These are phyloP conservation scores for Arabidopsis thaliana DNA, from an alignment of 345 rosid genomes.

Conservation along the genomic window TAIR10.1 NC_003070.9:16978501-16979000, in stretches of 20 bases:
- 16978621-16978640: conserved; percentile 46
- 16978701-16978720: conserved; percentile 50
- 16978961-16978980: not conserved
- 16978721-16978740: conserved; percentile 48
- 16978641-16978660: conserved; percentile 66
- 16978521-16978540: conserved; percentile 51
- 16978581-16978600: conserved; percentile 52
- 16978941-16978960: conserved; percentile 11
- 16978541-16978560: conserved; percentile 56
- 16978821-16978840: conserved; percentile 40
- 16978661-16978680: conserved; percentile 57
- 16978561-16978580: conserved; percentile 50
- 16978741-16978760: conserved; percentile 57
- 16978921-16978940: conserved; percentile 16
- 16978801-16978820: conserved; percentile 14
- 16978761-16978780: conserved; percentile 37
- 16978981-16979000: conserved; percentile 18
- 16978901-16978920: conserved; percentile 66
- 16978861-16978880: conserved; percentile 51
- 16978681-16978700: conserved; percentile 54
- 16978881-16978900: conserved; percentile 56
- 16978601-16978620: conserved; percentile 53
- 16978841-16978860: conserved; percentile 49
- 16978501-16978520: conserved; percentile 75
- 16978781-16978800: conserved; percentile 26